Evolutionary conservation across 2,329 filamentous ascomycete species (phyloP), one percentile per base, ranked within the genome.

Genomic region (Phialocephala sp.): DNA sequence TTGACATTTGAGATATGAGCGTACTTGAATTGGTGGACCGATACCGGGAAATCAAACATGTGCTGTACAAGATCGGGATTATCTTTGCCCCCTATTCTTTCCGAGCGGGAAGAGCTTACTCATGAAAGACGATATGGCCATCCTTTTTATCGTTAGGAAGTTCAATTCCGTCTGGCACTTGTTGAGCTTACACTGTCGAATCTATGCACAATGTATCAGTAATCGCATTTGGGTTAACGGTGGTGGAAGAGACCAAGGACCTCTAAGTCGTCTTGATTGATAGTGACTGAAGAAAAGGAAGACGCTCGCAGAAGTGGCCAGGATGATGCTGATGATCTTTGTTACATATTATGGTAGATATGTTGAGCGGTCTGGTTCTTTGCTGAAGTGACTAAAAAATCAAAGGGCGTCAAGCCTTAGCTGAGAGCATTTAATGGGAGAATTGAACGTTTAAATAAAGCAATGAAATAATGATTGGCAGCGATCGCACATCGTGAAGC

Each of bases 151-250:
- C 24, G 35, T 24, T 32, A 54, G 50, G 50, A 54, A 54, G 24
- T 14, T 18, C 50, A 54, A 54, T 11, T 36, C 32, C 22, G 15
- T 52, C 18, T 60, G 4, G 5, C 9, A 27, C 14, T 52, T 32
- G n/a, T 11, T 15, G 2, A 1, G 73, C 79, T 73, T 77, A 83
- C 81, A 75, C 75, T 43, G 76, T 77, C 15, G 75, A 72, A 67
- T 84, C 78, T 55, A 80, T 74, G 68, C 81, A 84, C 20, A 70
- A 76, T 35, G 80, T 77, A 43, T 78, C 77, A 3, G 73, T 75
- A 41, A 82, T 78, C 0, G 80, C 78, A n/a, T 76, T 73, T 24
- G 79, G 77, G 72, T 82, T 80, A 47, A 82, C 72, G 6, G 73
- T 70, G 1, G 73, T 78, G 32, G 76, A 75, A 47, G 79, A 81